Conservation (phyloP, 116 monocot species). For the Papilionanthe hybrid region DNA sequence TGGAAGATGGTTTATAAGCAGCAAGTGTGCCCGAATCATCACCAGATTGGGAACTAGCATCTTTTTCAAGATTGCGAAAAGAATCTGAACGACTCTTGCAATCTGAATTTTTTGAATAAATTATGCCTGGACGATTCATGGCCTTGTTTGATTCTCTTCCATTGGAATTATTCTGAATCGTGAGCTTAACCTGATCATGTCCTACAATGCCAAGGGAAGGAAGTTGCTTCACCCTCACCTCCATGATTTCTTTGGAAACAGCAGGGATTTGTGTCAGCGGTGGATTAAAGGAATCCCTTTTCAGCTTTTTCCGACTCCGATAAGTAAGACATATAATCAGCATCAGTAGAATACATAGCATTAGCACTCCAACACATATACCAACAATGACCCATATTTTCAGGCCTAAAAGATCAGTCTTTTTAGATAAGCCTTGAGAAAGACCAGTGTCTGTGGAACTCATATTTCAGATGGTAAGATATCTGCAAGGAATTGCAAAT, state of each 20-base stretch:
- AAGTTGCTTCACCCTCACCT: slow-evolving; percentile 50
- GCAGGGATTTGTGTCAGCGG: slow-evolving; percentile 47
- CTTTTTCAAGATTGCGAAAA: slow-evolving; percentile 24
- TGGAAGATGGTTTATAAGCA: slow-evolving; percentile 13
- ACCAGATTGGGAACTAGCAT: slow-evolving; percentile 12
- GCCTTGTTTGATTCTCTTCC: slow-evolving; percentile 52
- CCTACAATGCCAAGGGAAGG: slow-evolving; percentile 17
- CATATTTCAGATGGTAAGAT: slow-evolving; percentile 14
- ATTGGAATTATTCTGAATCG: slow-evolving; percentile 27
- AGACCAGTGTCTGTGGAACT: slow-evolving; percentile 18
- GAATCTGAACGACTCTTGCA: slow-evolving; percentile 16
- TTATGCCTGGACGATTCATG: slow-evolving; percentile 11
- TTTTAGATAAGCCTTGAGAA: slow-evolving; percentile 20
- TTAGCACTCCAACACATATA: slow-evolving; percentile 14
- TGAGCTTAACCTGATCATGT: slow-evolving; percentile 29
- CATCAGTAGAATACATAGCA: slow-evolving; percentile 11
- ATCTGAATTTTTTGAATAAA: slow-evolving; percentile 10
- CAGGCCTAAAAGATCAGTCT: slow-evolving; percentile 22
- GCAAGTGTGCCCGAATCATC: slow-evolving; percentile 18
- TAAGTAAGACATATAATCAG: slow-evolving; percentile 14
- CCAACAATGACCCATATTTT: slow-evolving; percentile 30
- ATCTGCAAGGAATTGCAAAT: slow-evolving; percentile 7
- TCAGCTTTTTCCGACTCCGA: slow-evolving; percentile 18
- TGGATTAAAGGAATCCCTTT: slow-evolving; percentile 16
- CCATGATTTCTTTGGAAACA: slow-evolving; percentile 66